These are phyloP conservation scores for Apiotrichum domesticum DNA, from an alignment of 1,284 basidiomycete genomes.

Conservation along the genomic window DNA sequence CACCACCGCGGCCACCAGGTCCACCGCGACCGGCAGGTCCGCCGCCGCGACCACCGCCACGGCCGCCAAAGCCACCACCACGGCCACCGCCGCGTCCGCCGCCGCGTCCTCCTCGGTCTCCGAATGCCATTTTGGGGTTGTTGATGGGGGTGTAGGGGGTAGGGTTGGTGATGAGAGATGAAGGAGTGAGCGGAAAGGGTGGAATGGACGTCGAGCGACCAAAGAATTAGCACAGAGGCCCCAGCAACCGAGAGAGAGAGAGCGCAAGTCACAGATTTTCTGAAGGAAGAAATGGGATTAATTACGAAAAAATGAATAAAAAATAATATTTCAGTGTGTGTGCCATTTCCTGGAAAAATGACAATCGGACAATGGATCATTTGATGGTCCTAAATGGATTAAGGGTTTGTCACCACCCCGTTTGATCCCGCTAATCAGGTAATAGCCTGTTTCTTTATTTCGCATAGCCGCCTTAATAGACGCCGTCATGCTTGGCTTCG, in stretches of 20 bases:
- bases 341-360: too few relatives aligned
- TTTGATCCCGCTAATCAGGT: too few relatives aligned
- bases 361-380: too few relatives aligned
- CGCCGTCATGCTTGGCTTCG: too few relatives aligned
- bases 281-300: neutral
- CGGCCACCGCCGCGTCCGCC: slow-evolving; percentile 45
- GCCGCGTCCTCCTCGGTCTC: slow-evolving; percentile 50
- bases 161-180: neutral
- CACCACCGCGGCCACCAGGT: slow-evolving; percentile 29
- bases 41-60: slow-evolving; percentile 36
- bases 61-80: slow-evolving; percentile 44
- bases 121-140: slow-evolving; percentile 44
- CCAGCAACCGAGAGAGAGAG: neutral
- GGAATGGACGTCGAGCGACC: neutral
- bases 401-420: too few relatives aligned
- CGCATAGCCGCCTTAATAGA: too few relatives aligned
- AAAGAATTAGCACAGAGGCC: neutral
- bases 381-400: too few relatives aligned
- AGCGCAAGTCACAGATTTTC: too few relatives aligned
- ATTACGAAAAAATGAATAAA: neutral
- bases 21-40: slow-evolving; percentile 26
- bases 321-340: too few relatives aligned
- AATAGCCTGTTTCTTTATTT: too few relatives aligned
- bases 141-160: slow-evolving; percentile 1
- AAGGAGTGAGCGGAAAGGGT: neutral